phyloP scores from a whole-genome alignment of 768 basidiomycete genomes.

The Agrocybe pediades region DNA sequence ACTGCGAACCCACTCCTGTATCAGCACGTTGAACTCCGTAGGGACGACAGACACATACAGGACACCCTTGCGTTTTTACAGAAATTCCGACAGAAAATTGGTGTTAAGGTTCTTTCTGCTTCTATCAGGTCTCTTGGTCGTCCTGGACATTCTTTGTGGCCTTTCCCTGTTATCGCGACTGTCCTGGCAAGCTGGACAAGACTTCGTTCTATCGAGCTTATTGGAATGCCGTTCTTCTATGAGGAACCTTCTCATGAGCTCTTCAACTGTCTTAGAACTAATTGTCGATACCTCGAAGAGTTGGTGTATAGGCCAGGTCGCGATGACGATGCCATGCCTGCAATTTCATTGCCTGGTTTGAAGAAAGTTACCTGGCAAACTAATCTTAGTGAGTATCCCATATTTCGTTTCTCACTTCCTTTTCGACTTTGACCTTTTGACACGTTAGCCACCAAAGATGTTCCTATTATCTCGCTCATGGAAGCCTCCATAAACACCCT shows the following conservation, averaged over 20 bases:
- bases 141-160: constrained; percentile 1
- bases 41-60: constrained; percentile 6
- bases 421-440: not conserved
- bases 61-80: constrained; percentile 8
- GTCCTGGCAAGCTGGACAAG: constrained; percentile 8
- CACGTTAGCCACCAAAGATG: constrained; percentile 8
- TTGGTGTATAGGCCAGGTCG: constrained; percentile 10
- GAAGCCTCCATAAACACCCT: constrained; percentile 7
- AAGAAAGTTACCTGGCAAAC: constrained; percentile 13
- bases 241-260: not conserved
- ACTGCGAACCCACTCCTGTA: constrained; percentile 13
- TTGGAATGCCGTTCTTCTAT: constrained; percentile 12
- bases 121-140: not conserved
- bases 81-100: constrained; percentile 1
- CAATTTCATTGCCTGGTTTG: constrained; percentile 6
- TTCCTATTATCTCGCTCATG: constrained; percentile 8
- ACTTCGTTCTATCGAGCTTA: constrained; percentile 10
- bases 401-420: not conserved
- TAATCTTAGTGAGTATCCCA: constrained; percentile 10
- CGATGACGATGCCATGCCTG: constrained; percentile 1
- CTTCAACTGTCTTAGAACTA: not conserved
- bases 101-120: constrained; percentile 7
- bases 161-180: constrained; percentile 10
- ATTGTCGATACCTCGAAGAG: constrained; percentile 4
- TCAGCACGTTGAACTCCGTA: constrained; percentile 9